Evolutionary conservation across 2,329 filamentous ascomycete species (phyloP).

Genomic region (Thermothelomyces thermophilus): DNA sequence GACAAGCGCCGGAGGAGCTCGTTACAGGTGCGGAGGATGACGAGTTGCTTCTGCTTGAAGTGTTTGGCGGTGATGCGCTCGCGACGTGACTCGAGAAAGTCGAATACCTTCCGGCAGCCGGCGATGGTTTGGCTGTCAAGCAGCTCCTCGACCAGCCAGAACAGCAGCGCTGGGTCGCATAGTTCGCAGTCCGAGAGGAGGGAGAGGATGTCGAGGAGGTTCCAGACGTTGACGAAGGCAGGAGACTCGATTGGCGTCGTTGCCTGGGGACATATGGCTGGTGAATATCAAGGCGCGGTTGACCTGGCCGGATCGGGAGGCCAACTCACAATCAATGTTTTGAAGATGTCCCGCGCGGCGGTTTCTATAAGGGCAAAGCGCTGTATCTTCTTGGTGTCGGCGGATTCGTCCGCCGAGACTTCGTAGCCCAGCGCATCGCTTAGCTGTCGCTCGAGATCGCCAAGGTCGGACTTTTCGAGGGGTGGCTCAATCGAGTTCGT

Average conservation of each 20-base stretch:
- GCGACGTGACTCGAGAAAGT: conserved; percentile 87
- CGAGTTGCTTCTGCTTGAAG: conserved; percentile 75
- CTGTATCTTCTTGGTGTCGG: conserved; percentile 39
- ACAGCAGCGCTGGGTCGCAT: conserved; percentile 72
- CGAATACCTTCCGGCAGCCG: conserved; percentile 85
- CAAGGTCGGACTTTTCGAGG: conserved; percentile 62
- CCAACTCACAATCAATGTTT: conserved; percentile 63
- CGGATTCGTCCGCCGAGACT: conserved; percentile 26
- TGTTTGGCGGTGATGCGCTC: conserved; percentile 78
- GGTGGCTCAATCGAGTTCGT: conserved; percentile 63
- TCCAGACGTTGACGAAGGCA: conserved; percentile 80
- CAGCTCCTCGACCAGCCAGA: conserved; percentile 89
- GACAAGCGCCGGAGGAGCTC: conserved; percentile 88
- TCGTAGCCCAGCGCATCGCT: conserved; percentile 35
- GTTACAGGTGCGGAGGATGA: conserved; percentile 91
- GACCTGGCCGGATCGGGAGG: conserved; percentile 3
- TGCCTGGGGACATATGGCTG: conserved; percentile 45
- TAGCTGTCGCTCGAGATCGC: conserved; percentile 41
- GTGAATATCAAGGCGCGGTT: conserved; percentile 25
- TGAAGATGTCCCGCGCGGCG: conserved; percentile 74
- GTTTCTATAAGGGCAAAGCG: conserved; percentile 73
- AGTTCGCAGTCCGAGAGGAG: conserved; percentile 76
- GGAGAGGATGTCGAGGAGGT: conserved; percentile 85
- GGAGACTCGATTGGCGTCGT: conserved; percentile 69
- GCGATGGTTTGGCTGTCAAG: conserved; percentile 93